Conservation (phyloP, 495 filamentous ascomycete species). For the Durotheca rogersii region DNA sequence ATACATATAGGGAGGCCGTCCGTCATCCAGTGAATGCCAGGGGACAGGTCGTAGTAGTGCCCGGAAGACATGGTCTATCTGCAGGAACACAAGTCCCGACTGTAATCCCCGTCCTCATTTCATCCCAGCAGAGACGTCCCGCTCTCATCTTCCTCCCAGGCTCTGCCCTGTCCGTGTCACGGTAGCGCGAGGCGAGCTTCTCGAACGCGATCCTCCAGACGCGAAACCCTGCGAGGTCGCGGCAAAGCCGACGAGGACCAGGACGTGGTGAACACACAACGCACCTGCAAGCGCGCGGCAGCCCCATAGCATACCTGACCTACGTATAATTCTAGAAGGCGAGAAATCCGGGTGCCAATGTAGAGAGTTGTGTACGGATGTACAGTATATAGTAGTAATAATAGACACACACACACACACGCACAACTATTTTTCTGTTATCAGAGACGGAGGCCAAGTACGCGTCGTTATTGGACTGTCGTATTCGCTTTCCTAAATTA, state of each 20-base stretch:
- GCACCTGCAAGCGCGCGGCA: slow-evolving; percentile 31
- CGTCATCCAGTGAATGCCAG: too few relatives aligned
- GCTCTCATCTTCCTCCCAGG: slow-evolving; percentile 16
- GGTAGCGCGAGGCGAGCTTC: slow-evolving; percentile 22
- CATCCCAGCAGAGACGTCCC: slow-evolving; percentile 17
- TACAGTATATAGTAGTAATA: too few relatives aligned
- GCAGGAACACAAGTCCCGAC: slow-evolving; percentile 30
- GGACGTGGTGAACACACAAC: slow-evolving; percentile 2
- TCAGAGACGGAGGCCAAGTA: not conserved
- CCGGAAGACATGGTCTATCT: slow-evolving; percentile 30
- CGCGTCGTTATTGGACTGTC: not conserved
- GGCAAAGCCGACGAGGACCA: slow-evolving; percentile 14
- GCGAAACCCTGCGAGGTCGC: slow-evolving; percentile 23
- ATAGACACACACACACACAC: not conserved
- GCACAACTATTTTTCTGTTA: not conserved
- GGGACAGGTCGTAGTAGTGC: slow-evolving; percentile 6
- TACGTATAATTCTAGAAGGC: not conserved
- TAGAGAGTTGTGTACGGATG: too few relatives aligned
- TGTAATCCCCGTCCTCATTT: slow-evolving; percentile 23
- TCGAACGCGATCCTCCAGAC: slow-evolving; percentile 25
- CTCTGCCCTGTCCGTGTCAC: slow-evolving; percentile 11
- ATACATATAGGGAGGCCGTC: too few relatives aligned
- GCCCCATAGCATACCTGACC: too few relatives aligned
- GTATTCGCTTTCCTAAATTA: not conserved
- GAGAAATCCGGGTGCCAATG: too few relatives aligned